Base-by-base conservation (phyloP, 2,329 filamentous ascomycete genomes). In the Bertia moriformis region DNA sequence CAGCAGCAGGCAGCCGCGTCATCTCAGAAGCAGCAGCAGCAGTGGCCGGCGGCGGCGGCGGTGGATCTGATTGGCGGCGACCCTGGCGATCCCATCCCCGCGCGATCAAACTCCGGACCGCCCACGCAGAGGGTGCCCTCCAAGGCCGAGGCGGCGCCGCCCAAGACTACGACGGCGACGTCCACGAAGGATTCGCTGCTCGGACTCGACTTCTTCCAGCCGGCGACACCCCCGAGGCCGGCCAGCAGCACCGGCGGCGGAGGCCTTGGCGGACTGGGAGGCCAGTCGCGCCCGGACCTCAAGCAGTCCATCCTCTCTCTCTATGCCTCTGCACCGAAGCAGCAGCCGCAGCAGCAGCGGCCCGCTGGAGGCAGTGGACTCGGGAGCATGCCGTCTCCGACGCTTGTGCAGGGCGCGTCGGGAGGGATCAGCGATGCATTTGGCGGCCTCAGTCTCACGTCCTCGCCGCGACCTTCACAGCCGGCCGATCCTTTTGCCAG, bases 291-390 rank as follows among this genome's bases (percentile, higher is more conserved):
- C 44, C 88, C 89, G 2, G 91, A 98, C 54, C 66, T 98, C 43
- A 98, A 98, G 61, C 88, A 95, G 59, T 96, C 89, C 2, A 98
- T 98, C 43, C 64, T 98, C 37, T 98, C 91, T 4, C 71, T 98
- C 14, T 98, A 98, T 55, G 86, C 88, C 12, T 83, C 85, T 5
- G 75, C 76, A 3, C 83, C 87, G 1, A 83, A 86, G 52, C 77
- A 84, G n/a, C 81, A 83, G 48, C 66, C 74, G 19, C 65, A 60
- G 41, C 60, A 56, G 7, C 60, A 67, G 18, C 78, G 82, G 53
- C 64, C 66, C 24, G 67, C 71, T n/a, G 22, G 22, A 12, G 69
- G 69, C 29, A 66, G 69, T 19, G 78, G 78, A 0, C 83, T 88
- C 49, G 76, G 81, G 14, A 73, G 73, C 39, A 70, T 85, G 64